Percentiles rank a stretch among this genome's conserved stretches.
These are phyloP conservation scores for Notholithocarpus densiflorus DNA, from an alignment of 306 rosid genomes.

Conservation along the genomic window DNA sequence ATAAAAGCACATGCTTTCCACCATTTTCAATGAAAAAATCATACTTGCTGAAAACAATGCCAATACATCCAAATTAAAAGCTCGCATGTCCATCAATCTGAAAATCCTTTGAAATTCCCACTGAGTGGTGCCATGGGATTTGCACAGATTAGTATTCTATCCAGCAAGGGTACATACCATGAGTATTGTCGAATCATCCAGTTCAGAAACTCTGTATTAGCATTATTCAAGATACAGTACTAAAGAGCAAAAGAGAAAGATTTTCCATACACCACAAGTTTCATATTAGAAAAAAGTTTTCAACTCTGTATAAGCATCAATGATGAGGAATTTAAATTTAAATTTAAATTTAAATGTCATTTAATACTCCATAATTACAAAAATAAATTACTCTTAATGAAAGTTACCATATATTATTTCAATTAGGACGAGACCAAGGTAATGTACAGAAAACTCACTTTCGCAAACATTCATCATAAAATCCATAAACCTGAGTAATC, in stretches of 20 bases:
- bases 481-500: conserved; percentile 97
- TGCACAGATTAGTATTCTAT: neutral
- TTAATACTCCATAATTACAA: conserved; percentile 7
- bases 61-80: neutral
- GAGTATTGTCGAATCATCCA: neutral
- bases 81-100: conserved; percentile 7
- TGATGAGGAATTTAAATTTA: neutral
- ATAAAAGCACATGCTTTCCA: neutral
- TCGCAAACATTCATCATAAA: conserved; percentile 90
- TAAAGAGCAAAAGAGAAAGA: neutral
- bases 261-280: neutral
- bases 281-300: neutral
- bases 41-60: neutral
- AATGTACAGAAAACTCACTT: conserved; percentile 61
- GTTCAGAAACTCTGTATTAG: neutral
- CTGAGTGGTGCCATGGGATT: neutral
- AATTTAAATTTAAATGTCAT: conserved; percentile 1
- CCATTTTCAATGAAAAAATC: neutral
- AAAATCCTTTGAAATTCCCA: neutral
- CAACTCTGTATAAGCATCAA: neutral
- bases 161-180: neutral
- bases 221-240: neutral
- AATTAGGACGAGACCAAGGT: conserved; percentile 23
- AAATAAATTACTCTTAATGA: conserved; percentile 6
- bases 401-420: conserved; percentile 5